phyloP scores from a whole-genome alignment of 2,329 filamentous ascomycete genomes.

The Pestalotiopsis sp. region DNA sequence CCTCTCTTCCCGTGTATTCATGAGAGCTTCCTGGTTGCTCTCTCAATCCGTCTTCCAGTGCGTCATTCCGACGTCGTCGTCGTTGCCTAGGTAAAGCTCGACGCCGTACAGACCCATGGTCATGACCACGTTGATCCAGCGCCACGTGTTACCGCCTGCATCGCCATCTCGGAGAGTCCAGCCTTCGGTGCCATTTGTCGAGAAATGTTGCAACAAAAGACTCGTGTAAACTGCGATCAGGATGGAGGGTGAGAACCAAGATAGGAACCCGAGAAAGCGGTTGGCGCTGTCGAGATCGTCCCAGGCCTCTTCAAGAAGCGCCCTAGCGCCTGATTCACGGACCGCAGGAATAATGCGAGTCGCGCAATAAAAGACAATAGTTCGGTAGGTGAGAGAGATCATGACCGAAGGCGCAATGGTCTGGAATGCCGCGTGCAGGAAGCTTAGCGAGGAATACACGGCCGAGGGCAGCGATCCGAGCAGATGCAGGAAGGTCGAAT shows the following conservation, averaged over 20 bases:
- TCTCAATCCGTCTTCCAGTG: slow-evolving; percentile 90
- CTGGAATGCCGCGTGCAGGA: slow-evolving; percentile 89
- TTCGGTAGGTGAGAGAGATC: slow-evolving; percentile 90
- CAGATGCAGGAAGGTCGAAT: slow-evolving; percentile 85
- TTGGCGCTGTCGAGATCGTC: slow-evolving; percentile 85
- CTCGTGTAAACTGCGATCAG: slow-evolving; percentile 97
- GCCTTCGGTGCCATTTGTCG: slow-evolving; percentile 72
- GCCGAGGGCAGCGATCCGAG: slow-evolving; percentile 82
- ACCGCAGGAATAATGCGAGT: slow-evolving; percentile 95
- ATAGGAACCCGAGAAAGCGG: slow-evolving; percentile 79
- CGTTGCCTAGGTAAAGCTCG: slow-evolving; percentile 84
- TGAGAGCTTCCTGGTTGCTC: neutral
- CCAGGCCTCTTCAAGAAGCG: slow-evolving; percentile 81
- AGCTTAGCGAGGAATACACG: slow-evolving; percentile 80
- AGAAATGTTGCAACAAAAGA: slow-evolving; percentile 92
- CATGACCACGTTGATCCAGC: slow-evolving; percentile 88
- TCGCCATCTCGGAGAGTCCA: slow-evolving; percentile 87
- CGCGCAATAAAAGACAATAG: slow-evolving; percentile 93
- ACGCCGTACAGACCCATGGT: slow-evolving; percentile 91
- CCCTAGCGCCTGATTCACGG: slow-evolving; percentile 80
- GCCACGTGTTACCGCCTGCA: slow-evolving; percentile 82
- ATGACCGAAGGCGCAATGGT: slow-evolving; percentile 95
- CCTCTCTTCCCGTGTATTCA: neutral
- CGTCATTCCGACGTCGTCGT: slow-evolving; percentile 73
- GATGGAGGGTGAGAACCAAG: slow-evolving; percentile 93